These are phyloP conservation scores for Termitomyces titanicus DNA, from an alignment of 768 basidiomycete genomes.

Conservation along the genomic window DNA sequence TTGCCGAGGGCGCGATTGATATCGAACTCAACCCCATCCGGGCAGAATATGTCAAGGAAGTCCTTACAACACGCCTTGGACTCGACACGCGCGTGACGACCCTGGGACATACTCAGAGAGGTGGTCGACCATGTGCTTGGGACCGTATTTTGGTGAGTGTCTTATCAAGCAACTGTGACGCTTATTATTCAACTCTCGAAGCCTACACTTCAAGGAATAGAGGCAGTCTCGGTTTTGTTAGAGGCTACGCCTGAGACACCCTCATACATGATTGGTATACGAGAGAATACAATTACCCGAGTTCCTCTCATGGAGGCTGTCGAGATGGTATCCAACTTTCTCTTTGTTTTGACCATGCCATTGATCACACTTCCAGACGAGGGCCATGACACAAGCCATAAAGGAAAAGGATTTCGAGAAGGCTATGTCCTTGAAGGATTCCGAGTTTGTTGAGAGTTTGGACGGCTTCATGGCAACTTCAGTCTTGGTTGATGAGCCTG, in stretches of 20 bases:
- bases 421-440: conserved; percentile 86
- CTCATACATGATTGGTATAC: conserved; percentile 95
- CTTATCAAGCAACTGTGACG: not conserved
- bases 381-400: conserved; percentile 80
- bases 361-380: conserved; percentile 52
- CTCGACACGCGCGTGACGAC: conserved; percentile 97
- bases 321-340: conserved; percentile 51
- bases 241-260: conserved; percentile 86
- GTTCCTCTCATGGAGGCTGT: conserved; percentile 94
- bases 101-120: conserved; percentile 94
- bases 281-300: conserved; percentile 92
- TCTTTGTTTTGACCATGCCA: conserved; percentile 3
- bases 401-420: conserved; percentile 77
- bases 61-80: conserved; percentile 81
- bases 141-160: conserved; percentile 82
- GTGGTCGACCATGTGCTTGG: conserved; percentile 88
- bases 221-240: conserved; percentile 86
- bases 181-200: conserved; percentile 24
- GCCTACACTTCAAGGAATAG: conserved; percentile 95
- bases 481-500: conserved; percentile 47
- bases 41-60: conserved; percentile 86
- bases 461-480: conserved; percentile 84
- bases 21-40: conserved; percentile 85
- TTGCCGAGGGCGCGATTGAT: conserved; percentile 96
- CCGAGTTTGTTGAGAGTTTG: conserved; percentile 85